Base-by-base conservation (phyloP, 768 basidiomycete species). In the Suillus subalutaceus region DNA sequence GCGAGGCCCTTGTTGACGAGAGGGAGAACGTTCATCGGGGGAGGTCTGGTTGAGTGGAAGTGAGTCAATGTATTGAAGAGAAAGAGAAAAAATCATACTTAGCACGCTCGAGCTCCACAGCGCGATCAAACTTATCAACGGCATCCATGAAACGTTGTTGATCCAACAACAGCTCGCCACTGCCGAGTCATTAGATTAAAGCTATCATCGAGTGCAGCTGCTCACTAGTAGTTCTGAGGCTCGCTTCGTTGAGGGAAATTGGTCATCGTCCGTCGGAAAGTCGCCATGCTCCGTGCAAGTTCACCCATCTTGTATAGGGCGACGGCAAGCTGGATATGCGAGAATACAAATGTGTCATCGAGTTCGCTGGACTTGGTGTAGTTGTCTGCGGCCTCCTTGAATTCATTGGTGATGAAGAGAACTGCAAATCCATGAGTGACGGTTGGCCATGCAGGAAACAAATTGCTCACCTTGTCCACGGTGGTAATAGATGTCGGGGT, bases 1-100 rank as follows among this genome's bases (percentile, higher is more conserved):
- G 95, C 92, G 26, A 99, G 90, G n/a, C 96, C 96, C 75, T 97
- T 97, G 88, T 99, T 99, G 63, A 99, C 96, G 53, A 97, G 82
- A 0, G 97, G 92, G 4, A 99, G 85, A 30, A 97, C 97, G 76
- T 99, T 99, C 62, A 81, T 80, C 32, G 83, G 90, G 73, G 73
- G 86, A 72, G 66, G 81, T 67, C 70, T 73, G 62, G 57, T 32
- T 68, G 61, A 32, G 66, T 40, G 71, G 61, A 52, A 62, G 23
- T 10, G 6, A 52, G 10, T 10, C 2, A 6, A n/a, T 13, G 12
- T 56, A 12, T 35, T 18, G 6, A 0, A 13, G n/a, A 6, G 18
- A 37, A 63, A 59, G 16, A 58, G 65, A 26, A 61, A 26, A 43
- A 13, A 16, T 76, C 84, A 56, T 69, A 91, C 92, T 89, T 91